phyloP scores from a whole-genome alignment of 352 stramenopile genomes.

The Phytopythium mirpurense region DNA sequence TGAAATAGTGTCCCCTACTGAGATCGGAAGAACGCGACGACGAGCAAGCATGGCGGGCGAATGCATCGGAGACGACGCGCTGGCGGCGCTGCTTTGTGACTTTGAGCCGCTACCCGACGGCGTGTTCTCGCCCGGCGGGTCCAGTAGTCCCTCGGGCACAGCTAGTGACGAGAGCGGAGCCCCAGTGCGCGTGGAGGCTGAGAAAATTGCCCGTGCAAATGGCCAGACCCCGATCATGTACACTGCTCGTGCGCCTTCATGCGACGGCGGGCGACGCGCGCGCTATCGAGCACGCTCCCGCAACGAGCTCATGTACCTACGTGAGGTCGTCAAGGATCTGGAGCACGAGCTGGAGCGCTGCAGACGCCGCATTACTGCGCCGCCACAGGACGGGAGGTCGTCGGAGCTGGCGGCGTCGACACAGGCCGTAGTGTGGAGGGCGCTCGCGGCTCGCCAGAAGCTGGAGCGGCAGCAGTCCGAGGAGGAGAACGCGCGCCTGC shows the following conservation, averaged over 20 bases:
- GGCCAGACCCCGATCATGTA: too few relatives aligned
- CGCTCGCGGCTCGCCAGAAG: background rate
- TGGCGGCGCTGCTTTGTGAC: slow-evolving; percentile 1
- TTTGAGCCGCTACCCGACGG: slow-evolving; percentile 4
- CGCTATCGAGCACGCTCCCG: background rate
- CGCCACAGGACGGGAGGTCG: background rate
- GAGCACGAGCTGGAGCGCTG: background rate
- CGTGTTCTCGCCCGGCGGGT: background rate
- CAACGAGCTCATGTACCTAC: slow-evolving; percentile 5
- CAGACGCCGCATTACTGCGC: background rate
- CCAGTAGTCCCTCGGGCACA: background rate
- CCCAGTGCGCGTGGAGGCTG: too few relatives aligned
- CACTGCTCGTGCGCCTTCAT: background rate
- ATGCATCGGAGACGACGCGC: background rate
- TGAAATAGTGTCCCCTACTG: too few relatives aligned
- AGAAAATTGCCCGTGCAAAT: too few relatives aligned
- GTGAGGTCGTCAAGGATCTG: slow-evolving; percentile 2
- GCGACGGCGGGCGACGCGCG: background rate
- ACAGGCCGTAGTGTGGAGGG: background rate
- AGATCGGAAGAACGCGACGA: too few relatives aligned
- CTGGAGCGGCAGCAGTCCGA: background rate
- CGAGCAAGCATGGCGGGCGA: too few relatives aligned
- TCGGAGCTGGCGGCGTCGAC: background rate
- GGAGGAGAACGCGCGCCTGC: slow-evolving; percentile 2
- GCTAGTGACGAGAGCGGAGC: too few relatives aligned